These are phyloP conservation scores for Plasmodium inui DNA, from an alignment of 169 alveolate species.

Conservation along the genomic window DNA sequence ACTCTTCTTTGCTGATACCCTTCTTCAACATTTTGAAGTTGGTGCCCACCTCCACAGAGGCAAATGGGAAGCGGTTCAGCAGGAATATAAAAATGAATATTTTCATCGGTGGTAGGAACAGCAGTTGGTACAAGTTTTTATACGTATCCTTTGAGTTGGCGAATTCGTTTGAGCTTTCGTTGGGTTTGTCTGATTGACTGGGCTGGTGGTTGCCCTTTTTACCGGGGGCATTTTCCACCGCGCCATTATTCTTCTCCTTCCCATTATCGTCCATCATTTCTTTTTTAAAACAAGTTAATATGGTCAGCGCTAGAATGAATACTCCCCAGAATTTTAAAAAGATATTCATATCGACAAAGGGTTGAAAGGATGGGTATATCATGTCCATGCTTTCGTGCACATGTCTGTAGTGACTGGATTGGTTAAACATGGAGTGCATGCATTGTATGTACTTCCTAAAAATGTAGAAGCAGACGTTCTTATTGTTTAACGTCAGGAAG, in stretches of 20 bases:
- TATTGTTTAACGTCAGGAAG: conserved; percentile 81
- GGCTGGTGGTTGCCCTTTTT: background rate
- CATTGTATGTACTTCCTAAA: conserved; percentile 49
- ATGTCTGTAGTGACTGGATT: conserved; percentile 36
- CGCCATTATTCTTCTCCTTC: conserved; percentile 26
- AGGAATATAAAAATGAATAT: conserved; percentile 74
- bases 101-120: conserved; percentile 78
- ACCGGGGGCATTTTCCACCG: conserved; percentile 8
- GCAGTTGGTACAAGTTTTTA: conserved; percentile 68
- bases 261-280: conserved; percentile 26
- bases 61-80: conserved; percentile 77
- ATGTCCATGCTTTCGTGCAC: conserved; percentile 14
- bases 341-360: conserved; percentile 80
- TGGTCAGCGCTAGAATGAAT: conserved; percentile 76
- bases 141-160: conserved; percentile 70
- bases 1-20: conserved; percentile 83
- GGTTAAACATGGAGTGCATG: conserved; percentile 54
- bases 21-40: conserved; percentile 81
- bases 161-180: conserved; percentile 69
- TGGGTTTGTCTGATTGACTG: conserved; percentile 19
- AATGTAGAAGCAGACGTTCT: conserved; percentile 64
- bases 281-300: conserved; percentile 64
- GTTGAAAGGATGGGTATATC: conserved; percentile 49
- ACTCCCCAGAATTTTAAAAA: conserved; percentile 82
- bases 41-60: conserved; percentile 81